A percentile compares a stretch with the other conserved stretches of the same genome.
Evolutionary conservation across 2,329 filamentous ascomycete genomes (phyloP).

Genomic region (Paecilomyces sp.): DNA sequence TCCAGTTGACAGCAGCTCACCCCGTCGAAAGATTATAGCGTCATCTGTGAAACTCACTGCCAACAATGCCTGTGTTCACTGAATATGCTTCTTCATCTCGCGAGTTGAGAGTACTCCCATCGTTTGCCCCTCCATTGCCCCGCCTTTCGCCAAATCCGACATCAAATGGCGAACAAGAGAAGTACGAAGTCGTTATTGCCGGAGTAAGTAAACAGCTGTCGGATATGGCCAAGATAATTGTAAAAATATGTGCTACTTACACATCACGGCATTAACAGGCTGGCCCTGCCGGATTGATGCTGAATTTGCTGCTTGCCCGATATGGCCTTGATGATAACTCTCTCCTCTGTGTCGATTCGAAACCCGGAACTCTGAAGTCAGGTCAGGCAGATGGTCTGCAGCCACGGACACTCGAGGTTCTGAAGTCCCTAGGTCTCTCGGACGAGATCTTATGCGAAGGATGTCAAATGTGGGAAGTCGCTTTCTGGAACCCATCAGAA

Average conservation of each 20-base stretch:
- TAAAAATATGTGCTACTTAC: not conserved
- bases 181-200: constrained; percentile 37
- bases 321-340: constrained; percentile 36
- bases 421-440: constrained; percentile 34
- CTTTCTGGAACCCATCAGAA: constrained; percentile 61
- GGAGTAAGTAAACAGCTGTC: constrained; percentile 21
- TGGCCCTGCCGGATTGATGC: constrained; percentile 38
- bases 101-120: constrained; percentile 34
- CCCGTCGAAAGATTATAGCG: not conserved
- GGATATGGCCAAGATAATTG: not conserved
- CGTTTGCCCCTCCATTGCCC: constrained; percentile 32
- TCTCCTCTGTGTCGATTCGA: constrained; percentile 37
- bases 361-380: constrained; percentile 29
- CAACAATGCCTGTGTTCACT: constrained; percentile 33
- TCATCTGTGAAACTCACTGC: not conserved
- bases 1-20: not conserved
- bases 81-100: constrained; percentile 27
- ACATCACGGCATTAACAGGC: constrained; percentile 15
- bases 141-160: constrained; percentile 19
- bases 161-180: constrained; percentile 14
- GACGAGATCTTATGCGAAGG: constrained; percentile 33
- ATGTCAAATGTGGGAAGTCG: constrained; percentile 47
- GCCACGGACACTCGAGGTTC: constrained; percentile 36
- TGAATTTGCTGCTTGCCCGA: constrained; percentile 35
- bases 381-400: constrained; percentile 39